Conservation (phyloP, 805 yeast genomes). For the Wickerhamiella dianesei region DNA sequence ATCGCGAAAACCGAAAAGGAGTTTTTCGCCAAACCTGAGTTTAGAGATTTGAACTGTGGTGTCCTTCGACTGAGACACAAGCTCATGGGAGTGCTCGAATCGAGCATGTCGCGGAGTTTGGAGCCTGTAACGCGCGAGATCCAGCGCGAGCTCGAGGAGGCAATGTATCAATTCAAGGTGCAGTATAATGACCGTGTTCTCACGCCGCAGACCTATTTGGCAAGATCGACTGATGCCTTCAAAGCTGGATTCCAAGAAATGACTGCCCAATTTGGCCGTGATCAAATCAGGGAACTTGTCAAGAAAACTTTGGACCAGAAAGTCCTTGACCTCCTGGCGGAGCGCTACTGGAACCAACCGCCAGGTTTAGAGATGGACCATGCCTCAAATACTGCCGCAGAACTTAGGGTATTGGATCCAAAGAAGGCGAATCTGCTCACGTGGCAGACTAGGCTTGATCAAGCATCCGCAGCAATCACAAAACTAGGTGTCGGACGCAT, state of each 20-base stretch:
- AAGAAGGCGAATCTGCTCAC: conserved; percentile 54
- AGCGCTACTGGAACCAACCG: conserved; percentile 81
- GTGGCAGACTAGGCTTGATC: conserved; percentile 81
- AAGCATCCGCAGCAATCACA: conserved; percentile 70
- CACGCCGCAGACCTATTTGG: conserved; percentile 88
- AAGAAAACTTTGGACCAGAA: conserved; percentile 80
- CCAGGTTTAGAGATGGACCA: conserved; percentile 8
- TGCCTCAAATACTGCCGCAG: conserved; percentile 25
- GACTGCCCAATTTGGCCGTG: conserved; percentile 66
- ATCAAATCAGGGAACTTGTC: conserved; percentile 63
- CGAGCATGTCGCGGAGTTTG: conserved; percentile 77
- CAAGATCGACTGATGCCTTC: conserved; percentile 77
- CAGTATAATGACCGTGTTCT: conserved; percentile 89
- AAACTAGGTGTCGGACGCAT: conserved; percentile 89
- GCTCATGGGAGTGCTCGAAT: conserved; percentile 75
- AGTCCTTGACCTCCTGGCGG: conserved; percentile 74
- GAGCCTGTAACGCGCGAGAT: conserved; percentile 79
- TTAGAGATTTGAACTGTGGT: conserved; percentile 53
- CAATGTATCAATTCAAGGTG: conserved; percentile 84
- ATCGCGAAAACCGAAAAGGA: conserved; percentile 34
- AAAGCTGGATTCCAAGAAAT: conserved; percentile 80
- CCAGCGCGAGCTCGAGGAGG: conserved; percentile 84
- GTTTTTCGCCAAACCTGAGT: conserved; percentile 52
- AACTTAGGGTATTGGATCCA: conserved; percentile 40
- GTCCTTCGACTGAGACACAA: conserved; percentile 63